Base-by-base conservation (phyloP, 306 rosid species). In the Mimosa bimucronata region DNA sequence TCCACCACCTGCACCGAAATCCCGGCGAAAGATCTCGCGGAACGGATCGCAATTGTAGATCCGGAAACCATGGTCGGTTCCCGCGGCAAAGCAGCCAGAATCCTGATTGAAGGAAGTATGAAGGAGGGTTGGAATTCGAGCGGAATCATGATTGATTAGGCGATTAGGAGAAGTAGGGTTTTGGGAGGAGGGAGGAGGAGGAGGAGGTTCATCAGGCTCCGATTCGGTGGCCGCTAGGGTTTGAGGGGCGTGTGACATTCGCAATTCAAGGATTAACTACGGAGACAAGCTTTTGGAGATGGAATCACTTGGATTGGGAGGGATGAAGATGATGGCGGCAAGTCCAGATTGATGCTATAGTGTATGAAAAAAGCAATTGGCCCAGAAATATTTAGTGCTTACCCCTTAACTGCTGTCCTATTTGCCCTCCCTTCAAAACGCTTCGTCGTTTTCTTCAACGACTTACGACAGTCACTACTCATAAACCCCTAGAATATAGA, bases 1-100 rank as follows among this genome's bases (percentile, higher is more conserved):
- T 40, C 93, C 94, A 14, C 94, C 94, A 8, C 79, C 87, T 0
- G 85, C 77, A 19, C 85, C 90, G 61, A 90, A 88, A 19, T 91
- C 97, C 0, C 92, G 94, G 7, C 93, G 87, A 79, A 88, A 85
- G 23, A 93, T 86, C 84, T 93, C 93, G 23, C 92, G 84, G 81
- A 91, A 87, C 5, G 94, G 98, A 64, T 93, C 97, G 86, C 98
- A 93, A 84, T 88, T 85, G 89, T 76, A 91, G 85, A 91, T 83
- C 3, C 90, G 91, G 89, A 93, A 93, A 31, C 98, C 98, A 18
- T 42, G 67, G 68, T 88, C 92, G 37, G 94, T 93, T 80, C 89
- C 98, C 28, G 74, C 86, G 38, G 97, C 85, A 88, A 93, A 93
- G 84, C 93, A 91, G 26, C 88, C 86, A 34, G 89, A 78, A 82